Evolutionary conservation across 176 grass and related monocot species (phyloP), one percentile per base, ranked within the genome.

Genomic region (Guadua angustifolia): DNA sequence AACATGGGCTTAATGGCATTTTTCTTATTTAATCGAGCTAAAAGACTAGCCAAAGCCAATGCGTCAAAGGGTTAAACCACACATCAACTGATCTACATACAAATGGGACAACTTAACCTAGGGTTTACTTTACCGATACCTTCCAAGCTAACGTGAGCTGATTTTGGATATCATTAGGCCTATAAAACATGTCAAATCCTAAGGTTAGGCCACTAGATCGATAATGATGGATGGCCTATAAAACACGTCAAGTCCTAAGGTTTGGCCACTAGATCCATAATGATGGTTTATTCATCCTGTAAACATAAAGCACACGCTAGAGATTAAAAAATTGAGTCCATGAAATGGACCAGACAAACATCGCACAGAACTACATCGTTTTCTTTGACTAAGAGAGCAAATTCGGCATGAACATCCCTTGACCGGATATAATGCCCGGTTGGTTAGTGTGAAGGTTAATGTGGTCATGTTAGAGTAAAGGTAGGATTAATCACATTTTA

Each of bases 71-170:
- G 68, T 80, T 36, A 73, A 42, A 53, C 11, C 65, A 74, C 12
- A 19, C 59, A 36, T 36, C 35, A 36, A 36, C 35, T 36, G 35
- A 74, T 73, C 16, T 32, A 43, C 46, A 80, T 19, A 86, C 50
- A 80, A 15, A 73, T 17, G 11, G 60, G n/a, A 74, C 25, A 52
- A 18, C 16, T 86, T n/a, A 80, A 74, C 58, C 55, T 45, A 18
- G 8, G 65, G 16, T 71, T 53, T 35, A 70, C 16, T 87, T 80
- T 79, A 74, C 44, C 21, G 74, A 39, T 73, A 64, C 46, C 64
- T 89, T 86, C 73, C 56, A 77, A 82, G 38, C 65, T 82, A 90
- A 46, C 57, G 64, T 45, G 55, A 89, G 36, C 45, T 8, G 63
- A 77, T 73, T 82, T 40, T 18, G 5, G 10, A n/a, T 71, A 70